Evolutionary conservation across 768 basidiomycete species (phyloP).

Genomic region (Bullera alba): DNA sequence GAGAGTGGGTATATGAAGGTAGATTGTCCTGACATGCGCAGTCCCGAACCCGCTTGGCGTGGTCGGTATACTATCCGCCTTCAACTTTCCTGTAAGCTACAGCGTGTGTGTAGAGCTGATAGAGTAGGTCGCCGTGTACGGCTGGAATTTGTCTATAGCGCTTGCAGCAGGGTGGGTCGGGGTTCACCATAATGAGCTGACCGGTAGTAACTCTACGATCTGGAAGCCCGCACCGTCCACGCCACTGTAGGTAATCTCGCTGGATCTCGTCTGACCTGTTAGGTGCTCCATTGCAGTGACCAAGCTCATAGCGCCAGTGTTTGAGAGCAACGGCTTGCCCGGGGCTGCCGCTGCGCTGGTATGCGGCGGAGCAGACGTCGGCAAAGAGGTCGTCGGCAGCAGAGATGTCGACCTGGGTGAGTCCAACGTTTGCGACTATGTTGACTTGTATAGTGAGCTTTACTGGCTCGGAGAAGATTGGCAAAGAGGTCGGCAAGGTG

Average conservation of each 20-base stretch:
- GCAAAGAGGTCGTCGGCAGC: conserved; percentile 70
- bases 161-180: conserved; percentile 46
- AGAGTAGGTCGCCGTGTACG: conserved; percentile 31
- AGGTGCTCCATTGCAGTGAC: conserved; percentile 72
- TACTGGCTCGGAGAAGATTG: conserved; percentile 85
- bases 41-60: conserved; percentile 84
- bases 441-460: conserved; percentile 63
- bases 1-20: conserved; percentile 56
- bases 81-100: conserved; percentile 73
- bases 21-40: conserved; percentile 41
- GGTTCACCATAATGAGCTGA: too few relatives aligned
- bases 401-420: conserved; percentile 69
- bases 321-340: conserved; percentile 74
- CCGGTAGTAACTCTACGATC: conserved; percentile 83
- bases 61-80: conserved; percentile 72
- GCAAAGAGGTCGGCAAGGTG: conserved; percentile 74
- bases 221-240: conserved; percentile 95
- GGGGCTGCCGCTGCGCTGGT: conserved; percentile 77
- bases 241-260: conserved; percentile 57
- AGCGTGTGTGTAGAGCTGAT: conserved; percentile 1
- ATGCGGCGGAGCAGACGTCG: conserved; percentile 72
- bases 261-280: not conserved
- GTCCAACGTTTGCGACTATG: conserved; percentile 6
- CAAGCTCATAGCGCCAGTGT: conserved; percentile 68
- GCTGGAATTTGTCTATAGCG: conserved; percentile 82